Conservation (phyloP, 345 rosid genomes). For the Gynandropsis gynandra region DNA sequence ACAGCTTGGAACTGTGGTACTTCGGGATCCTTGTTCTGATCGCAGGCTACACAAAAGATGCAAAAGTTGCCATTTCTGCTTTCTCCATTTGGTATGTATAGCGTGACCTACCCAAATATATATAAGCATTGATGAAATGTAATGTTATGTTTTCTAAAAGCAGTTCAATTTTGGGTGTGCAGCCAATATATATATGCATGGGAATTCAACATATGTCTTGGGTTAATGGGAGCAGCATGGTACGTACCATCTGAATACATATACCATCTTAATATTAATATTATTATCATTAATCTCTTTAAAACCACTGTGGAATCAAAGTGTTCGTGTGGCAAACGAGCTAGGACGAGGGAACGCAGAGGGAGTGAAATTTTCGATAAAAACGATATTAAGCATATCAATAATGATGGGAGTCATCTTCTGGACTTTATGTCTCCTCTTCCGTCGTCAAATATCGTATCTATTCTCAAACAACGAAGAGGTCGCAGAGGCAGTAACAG, state of each 20-base stretch:
- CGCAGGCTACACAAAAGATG: constrained; percentile 68
- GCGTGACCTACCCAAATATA: too few relatives aligned
- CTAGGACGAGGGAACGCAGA: constrained; percentile 34
- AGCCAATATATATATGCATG: constrained; percentile 41
- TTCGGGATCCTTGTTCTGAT: constrained; percentile 51
- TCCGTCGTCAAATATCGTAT: constrained; percentile 20
- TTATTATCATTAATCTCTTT: too few relatives aligned
- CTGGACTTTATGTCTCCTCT: constrained; percentile 20
- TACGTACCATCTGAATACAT: constrained; percentile 5
- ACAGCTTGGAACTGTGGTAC: constrained; percentile 40
- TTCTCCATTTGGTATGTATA: constrained; percentile 70
- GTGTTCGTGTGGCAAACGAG: constrained; percentile 40
- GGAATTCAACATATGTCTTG: constrained; percentile 52
- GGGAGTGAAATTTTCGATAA: constrained; percentile 28
- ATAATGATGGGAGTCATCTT: constrained; percentile 27
- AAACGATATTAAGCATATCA: constrained; percentile 23
- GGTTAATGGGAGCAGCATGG: constrained; percentile 49
- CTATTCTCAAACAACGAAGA: constrained; percentile 23
- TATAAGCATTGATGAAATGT: too few relatives aligned
- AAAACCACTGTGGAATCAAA: too few relatives aligned
- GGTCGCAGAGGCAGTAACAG: constrained; percentile 22
- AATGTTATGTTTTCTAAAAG: too few relatives aligned
- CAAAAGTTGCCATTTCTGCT: constrained; percentile 53
- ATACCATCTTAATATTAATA: too few relatives aligned
- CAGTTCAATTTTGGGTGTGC: too few relatives aligned